These are phyloP conservation scores for Cercospora sojina DNA, from an alignment of 2,329 filamentous ascomycete species.

Conservation along the genomic window DNA sequence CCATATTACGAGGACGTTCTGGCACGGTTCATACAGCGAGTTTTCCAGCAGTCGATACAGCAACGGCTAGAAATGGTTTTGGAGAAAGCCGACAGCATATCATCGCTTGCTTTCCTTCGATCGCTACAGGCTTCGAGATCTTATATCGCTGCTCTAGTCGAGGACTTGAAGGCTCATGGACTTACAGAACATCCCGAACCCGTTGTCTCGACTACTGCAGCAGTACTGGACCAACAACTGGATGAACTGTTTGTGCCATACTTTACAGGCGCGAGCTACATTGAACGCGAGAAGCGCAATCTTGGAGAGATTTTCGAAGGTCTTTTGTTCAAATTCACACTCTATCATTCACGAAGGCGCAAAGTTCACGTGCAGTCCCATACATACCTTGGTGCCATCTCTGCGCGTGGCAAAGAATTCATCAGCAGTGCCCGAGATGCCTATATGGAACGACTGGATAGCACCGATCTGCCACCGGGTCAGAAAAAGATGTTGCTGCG, in stretches of 20 bases:
- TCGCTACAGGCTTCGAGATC: slow-evolving; percentile 86
- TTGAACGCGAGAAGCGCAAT: slow-evolving; percentile 64
- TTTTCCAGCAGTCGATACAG: slow-evolving; percentile 98
- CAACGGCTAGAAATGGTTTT: slow-evolving; percentile 93
- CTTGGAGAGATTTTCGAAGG: slow-evolving; percentile 85
- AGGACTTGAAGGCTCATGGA: slow-evolving; percentile 91
- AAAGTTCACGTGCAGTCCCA: slow-evolving; percentile 67
- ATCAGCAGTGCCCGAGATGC: slow-evolving; percentile 85
- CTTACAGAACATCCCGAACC: slow-evolving; percentile 93
- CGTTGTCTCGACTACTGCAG: slow-evolving; percentile 79
- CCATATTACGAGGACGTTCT: slow-evolving; percentile 94
- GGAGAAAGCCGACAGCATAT: slow-evolving; percentile 89
- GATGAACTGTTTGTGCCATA: slow-evolving; percentile 67
- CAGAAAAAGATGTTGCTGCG: slow-evolving; percentile 88
- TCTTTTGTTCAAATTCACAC: slow-evolving; percentile 90
- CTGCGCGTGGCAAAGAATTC: slow-evolving; percentile 85
- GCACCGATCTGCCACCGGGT: slow-evolving; percentile 80
- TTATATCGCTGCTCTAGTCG: slow-evolving; percentile 83
- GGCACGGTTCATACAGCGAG: slow-evolving; percentile 86
- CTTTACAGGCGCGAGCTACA: slow-evolving; percentile 64
- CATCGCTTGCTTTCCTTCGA: slow-evolving; percentile 85
- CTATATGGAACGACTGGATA: slow-evolving; percentile 85
- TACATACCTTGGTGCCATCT: slow-evolving; percentile 87
- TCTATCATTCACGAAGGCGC: slow-evolving; percentile 86
- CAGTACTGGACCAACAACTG: slow-evolving; percentile 65